Conservation (phyloP, 2,329 filamentous ascomycete species). For the Paracoccidioides lutzii region DNA sequence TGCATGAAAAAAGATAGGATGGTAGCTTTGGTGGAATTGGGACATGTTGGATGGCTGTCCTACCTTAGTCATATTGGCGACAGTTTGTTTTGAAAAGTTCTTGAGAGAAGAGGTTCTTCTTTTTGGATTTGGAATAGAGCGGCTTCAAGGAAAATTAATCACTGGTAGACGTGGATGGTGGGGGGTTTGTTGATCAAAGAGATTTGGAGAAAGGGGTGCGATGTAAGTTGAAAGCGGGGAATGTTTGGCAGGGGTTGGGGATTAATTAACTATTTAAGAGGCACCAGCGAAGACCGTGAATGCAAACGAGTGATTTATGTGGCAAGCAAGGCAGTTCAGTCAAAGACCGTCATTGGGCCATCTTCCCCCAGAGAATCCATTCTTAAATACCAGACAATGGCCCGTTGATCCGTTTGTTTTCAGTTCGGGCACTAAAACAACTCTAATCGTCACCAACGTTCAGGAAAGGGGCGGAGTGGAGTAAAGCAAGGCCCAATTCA, state of each 20-base stretch:
- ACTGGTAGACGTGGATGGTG: not conserved
- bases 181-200: not conserved
- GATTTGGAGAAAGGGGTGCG: not conserved
- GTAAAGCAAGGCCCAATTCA: too few species aligned
- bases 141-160: too few species aligned
- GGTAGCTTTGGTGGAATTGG: not conserved
- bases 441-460: not conserved
- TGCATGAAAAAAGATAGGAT: not conserved
- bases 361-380: not conserved
- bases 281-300: not conserved
- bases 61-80: constrained; percentile 5
- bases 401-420: not conserved
- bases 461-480: not conserved
- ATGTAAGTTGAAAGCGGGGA: not conserved
- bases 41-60: not conserved
- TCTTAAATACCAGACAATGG: not conserved
- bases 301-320: not conserved
- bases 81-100: not conserved
- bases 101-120: not conserved
- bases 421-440: not conserved
- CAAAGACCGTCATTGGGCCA: not conserved
- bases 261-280: not conserved
- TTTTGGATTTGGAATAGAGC: not conserved
- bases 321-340: not conserved
- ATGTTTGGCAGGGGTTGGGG: not conserved